Percentiles rank a stretch among this genome's conserved stretches.
Conservation (phyloP, 352 stramenopile genomes). For the Thalassiosira oceanica region DNA sequence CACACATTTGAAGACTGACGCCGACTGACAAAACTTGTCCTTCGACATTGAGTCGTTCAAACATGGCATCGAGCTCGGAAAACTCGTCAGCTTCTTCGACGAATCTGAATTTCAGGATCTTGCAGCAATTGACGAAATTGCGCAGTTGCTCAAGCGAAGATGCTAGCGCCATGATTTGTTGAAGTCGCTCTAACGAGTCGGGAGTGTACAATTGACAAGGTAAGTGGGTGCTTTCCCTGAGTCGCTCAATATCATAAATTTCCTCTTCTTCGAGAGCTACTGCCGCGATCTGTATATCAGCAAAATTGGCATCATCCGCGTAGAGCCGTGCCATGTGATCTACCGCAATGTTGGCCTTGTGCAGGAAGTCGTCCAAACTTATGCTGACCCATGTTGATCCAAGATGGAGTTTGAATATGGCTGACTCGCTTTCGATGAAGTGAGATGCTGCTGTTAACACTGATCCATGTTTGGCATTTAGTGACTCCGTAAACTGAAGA, state of each 20-base stretch:
- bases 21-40: conserved; percentile 1
- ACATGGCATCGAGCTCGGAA: conserved; percentile 14
- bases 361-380: conserved; percentile 15
- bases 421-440: conserved; percentile 29
- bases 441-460: conserved; percentile 23
- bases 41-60: conserved; percentile 11
- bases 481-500: not conserved
- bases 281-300: conserved; percentile 14
- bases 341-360: conserved; percentile 7
- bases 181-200: not conserved
- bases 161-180: conserved; percentile 12
- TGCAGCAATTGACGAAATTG: conserved; percentile 31
- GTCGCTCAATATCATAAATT: conserved; percentile 10
- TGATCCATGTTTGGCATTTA: conserved; percentile 1
- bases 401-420: conserved; percentile 22
- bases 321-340: conserved; percentile 20
- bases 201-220: not conserved
- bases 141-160: conserved; percentile 6
- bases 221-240: conserved; percentile 14
- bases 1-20: conserved; percentile 4
- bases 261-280: conserved; percentile 5
- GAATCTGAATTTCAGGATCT: conserved; percentile 32
- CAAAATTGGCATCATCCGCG: conserved; percentile 18
- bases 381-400: conserved; percentile 20
- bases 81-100: conserved; percentile 16